Conservation (phyloP, 2,329 filamentous ascomycete species). For the Coniochaeta hoffmannii region DNA sequence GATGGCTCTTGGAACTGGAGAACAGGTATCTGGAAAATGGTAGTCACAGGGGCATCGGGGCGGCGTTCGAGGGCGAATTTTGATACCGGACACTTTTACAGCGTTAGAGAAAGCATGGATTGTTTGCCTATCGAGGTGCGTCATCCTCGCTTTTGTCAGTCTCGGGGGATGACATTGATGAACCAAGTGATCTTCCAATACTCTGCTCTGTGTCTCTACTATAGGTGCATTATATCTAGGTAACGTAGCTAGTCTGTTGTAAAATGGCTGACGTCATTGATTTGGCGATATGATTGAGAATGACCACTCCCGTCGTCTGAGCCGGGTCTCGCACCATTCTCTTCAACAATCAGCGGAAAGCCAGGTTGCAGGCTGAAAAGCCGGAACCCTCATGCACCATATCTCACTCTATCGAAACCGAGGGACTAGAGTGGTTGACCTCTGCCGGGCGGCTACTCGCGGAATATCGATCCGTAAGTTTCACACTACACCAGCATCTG, state of each 20-base stretch:
- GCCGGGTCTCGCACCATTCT: too few relatives aligned
- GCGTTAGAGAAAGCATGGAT: neutral
- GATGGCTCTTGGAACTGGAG: neutral
- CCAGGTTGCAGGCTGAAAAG: neutral
- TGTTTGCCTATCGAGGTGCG: neutral
- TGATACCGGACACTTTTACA: neutral
- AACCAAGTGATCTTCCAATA: too few relatives aligned
- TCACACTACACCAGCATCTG: neutral
- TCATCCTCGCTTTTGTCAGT: neutral
- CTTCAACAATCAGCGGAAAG: neutral
- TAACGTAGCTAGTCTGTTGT: too few relatives aligned
- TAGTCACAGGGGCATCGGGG: neutral
- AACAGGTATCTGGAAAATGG: neutral
- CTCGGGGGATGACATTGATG: neutral
- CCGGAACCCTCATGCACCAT: neutral
- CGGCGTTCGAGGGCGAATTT: neutral
- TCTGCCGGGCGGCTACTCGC: neutral
- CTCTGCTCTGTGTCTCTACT: too few relatives aligned
- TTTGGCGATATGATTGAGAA: too few relatives aligned
- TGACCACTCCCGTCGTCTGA: too few relatives aligned
- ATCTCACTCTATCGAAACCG: neutral
- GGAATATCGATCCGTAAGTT: neutral
- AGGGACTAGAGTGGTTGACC: neutral
- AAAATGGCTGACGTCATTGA: neutral
- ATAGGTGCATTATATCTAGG: too few relatives aligned